Evolutionary conservation across 1,284 basidiomycete species (phyloP), one percentile per base, ranked within the genome.

Genomic region (Heterobasidion irregulare): DNA sequence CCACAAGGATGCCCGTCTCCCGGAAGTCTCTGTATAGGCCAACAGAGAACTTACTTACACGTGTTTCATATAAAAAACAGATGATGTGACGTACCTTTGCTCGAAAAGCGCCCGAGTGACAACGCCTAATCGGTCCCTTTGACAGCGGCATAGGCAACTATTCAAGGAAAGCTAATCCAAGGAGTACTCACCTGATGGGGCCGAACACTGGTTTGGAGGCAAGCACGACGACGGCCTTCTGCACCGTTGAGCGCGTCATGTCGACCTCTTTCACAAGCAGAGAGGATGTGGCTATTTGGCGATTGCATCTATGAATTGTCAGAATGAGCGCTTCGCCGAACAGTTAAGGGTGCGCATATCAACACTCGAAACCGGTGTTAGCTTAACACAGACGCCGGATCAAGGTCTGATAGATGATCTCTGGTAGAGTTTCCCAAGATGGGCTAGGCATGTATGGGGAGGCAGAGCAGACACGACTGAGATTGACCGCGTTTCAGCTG

Each of bases 211-310:
- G 92, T 64, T 92, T 92, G 5, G 86, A 87, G 2, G 93, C 94
- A 38, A 99, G 76, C 2, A 99, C 91, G 0, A 99, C 92, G 3
- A 99, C 91, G 0, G 97, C 96, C 68, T 99, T 99, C 70, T 99
- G 96, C 0, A 99, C 96, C 13, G 89, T 98, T 33, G 91, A 94
- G 16, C 96, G 83, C 6, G 96, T 98, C 8, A 99, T 93, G 64
- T 98, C 94, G 13, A 83, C 77, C 32, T 85, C 83, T 64, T 90
- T 90, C 54, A 87, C 84, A 6, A 94, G 74, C n/a, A 99, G 77
- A 18, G 86, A 79, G 1, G 88, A 79, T 1, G 94, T 77, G 7
- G 89, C 79, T 48, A 99, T 93, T 74, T 99, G 96, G 45, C 96
- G 92, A 65, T 99, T 98, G 72, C 96, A 97, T 63, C 90, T 93